phyloP scores from a whole-genome alignment of 2,329 filamentous ascomycete species.

The Beauveria sp. region DNA sequence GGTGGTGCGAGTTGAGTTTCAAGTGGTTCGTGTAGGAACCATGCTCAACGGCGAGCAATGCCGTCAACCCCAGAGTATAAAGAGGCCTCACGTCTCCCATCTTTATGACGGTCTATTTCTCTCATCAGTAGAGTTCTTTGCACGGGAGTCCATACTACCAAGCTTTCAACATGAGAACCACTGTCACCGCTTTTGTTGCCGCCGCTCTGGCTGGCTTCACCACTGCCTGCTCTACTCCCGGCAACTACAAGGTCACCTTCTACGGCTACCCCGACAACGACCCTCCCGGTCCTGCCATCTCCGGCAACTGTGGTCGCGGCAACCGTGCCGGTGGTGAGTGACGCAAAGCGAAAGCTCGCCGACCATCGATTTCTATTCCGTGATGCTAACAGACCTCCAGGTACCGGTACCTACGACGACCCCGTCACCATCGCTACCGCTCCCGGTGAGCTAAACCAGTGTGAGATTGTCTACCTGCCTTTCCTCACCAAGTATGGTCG shows the following conservation, averaged over 20 bases:
- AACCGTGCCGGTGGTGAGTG: conserved; percentile 14
- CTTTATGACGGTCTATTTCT: neutral
- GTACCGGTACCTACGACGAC: conserved; percentile 16
- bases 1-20: neutral
- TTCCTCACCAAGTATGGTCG: conserved; percentile 18
- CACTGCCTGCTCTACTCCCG: conserved; percentile 16
- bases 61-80: neutral
- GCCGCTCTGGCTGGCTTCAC: conserved; percentile 12
- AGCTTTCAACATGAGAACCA: conserved; percentile 14
- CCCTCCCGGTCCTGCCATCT: conserved; percentile 15
- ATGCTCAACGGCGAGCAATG: neutral
- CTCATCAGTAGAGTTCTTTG: neutral
- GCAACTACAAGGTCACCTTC: conserved; percentile 16
- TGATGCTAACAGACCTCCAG: conserved; percentile 2
- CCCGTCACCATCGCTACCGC: conserved; percentile 17
- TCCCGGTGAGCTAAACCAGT: conserved; percentile 16
- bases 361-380: no score
- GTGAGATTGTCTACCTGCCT: conserved; percentile 18
- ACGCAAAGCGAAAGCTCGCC: neutral
- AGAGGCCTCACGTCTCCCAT: neutral
- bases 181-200: conserved; percentile 11
- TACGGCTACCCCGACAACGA: conserved; percentile 17
- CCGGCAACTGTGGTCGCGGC: conserved; percentile 16
- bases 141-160: neutral
- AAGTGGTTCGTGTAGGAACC: neutral